These are phyloP conservation scores for Aspergillus pseudoviridinutans DNA, from an alignment of 2,329 filamentous ascomycete species.

Conservation along the genomic window DNA sequence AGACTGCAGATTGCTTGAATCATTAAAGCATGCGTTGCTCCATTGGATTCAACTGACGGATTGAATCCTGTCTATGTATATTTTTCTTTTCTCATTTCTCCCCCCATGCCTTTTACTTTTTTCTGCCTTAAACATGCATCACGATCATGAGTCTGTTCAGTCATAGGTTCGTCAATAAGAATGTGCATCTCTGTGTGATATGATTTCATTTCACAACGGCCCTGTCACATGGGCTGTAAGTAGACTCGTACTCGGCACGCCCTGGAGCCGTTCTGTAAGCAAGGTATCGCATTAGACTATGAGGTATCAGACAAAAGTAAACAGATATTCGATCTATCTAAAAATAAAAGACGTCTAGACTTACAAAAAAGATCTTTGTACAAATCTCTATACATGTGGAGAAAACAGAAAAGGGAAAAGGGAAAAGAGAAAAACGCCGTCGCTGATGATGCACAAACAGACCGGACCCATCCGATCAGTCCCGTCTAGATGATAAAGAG, in stretches of 20 bases:
- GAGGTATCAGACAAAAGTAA: neutral
- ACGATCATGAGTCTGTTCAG: neutral
- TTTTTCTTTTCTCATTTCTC: constrained; percentile 1
- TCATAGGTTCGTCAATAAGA: neutral
- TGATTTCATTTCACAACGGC: neutral
- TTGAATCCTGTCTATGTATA: constrained; percentile 15
- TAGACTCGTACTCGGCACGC: constrained; percentile 33
- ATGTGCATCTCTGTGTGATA: neutral
- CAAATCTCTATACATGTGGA: neutral
- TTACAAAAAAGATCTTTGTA: neutral
- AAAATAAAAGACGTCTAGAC: neutral
- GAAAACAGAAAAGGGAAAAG: constrained; percentile 5
- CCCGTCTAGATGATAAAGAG: neutral
- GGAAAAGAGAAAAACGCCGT: constrained; percentile 18
- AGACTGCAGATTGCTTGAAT: constrained; percentile 8
- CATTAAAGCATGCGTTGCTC: constrained; percentile 5
- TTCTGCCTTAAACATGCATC: neutral
- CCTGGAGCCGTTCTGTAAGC: neutral
- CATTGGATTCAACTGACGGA: neutral
- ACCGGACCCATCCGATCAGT: constrained; percentile 14
- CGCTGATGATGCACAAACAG: constrained; percentile 30
- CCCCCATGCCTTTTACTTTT: neutral
- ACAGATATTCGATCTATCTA: neutral
- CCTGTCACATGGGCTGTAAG: neutral
- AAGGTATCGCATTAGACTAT: neutral